Evolutionary conservation across 2,329 filamentous ascomycete genomes (phyloP).

Genomic region (Microdochium nivale): DNA sequence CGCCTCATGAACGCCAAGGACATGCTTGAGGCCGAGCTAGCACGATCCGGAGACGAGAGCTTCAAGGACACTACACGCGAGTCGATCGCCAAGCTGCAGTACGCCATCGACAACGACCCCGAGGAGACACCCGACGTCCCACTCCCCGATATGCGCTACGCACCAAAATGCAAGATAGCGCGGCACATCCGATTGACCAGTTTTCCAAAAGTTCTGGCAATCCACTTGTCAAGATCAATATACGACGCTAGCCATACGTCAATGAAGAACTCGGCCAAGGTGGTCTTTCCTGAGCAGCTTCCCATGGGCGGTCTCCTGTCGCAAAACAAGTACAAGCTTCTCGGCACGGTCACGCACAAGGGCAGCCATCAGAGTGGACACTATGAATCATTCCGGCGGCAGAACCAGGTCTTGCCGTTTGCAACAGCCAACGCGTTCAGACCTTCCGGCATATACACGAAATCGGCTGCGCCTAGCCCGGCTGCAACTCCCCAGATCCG

Average conservation of each 20-base stretch:
- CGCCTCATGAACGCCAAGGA: conserved; percentile 72
- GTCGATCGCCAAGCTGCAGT: conserved; percentile 57
- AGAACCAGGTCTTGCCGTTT: conserved; percentile 70
- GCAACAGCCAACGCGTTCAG: conserved; percentile 77
- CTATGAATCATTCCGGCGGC: conserved; percentile 91
- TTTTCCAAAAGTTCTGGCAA: conserved; percentile 83
- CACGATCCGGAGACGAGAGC: conserved; percentile 41
- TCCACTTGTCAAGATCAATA: conserved; percentile 89
- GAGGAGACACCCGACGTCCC: conserved; percentile 67
- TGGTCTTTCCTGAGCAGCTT: conserved; percentile 82
- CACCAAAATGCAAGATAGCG: conserved; percentile 76
- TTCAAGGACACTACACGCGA: conserved; percentile 42
- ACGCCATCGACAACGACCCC: conserved; percentile 70
- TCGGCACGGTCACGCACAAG: conserved; percentile 87
- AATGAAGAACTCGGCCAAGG: conserved; percentile 90
- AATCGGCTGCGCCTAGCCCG: conserved; percentile 41
- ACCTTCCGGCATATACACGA: conserved; percentile 64
- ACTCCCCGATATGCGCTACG: conserved; percentile 64
- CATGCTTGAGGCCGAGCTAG: conserved; percentile 50
- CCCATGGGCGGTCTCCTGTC: conserved; percentile 72
- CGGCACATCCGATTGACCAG: conserved; percentile 78
- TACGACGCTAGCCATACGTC: conserved; percentile 71
- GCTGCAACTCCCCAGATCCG: conserved; percentile 37
- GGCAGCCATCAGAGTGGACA: conserved; percentile 94
- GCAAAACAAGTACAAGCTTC: conserved; percentile 72